Base-by-base conservation (phyloP, 2,329 filamentous ascomycete species). In the Aureobasidium sp. region DNA sequence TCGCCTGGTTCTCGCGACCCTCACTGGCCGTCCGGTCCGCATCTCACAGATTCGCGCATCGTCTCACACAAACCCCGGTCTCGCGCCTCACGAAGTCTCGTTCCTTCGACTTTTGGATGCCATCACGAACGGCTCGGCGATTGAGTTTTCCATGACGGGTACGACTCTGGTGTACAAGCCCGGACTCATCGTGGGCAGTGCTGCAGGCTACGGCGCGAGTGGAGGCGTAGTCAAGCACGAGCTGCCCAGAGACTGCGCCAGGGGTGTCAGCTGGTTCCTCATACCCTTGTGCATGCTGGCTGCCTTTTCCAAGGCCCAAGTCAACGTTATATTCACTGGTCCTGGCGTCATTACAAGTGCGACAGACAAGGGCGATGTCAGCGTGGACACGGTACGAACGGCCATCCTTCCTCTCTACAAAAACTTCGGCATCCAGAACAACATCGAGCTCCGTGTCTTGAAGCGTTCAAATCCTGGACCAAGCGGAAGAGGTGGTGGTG, bases 131-230 rank as follows among this genome's bases (percentile, higher is more conserved):
- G 94, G 94, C 75, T 89, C 89, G 61, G 86, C 88, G 60, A 90
- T 97, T 77, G 92, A 96, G 70, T 96, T 99, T 67, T 96, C 91
- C 11, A 94, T 95, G 77, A 96, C 91, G 1, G 94, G 94, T 71
- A 97, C 94, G 0, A 92, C 90, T 1, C 83, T 99, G 60, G 87
- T 92, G 38, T 99, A 95, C 76, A 88, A 89, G 65, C 94, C 94
- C 0, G 94, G 94, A 37, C 79, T 99, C 42, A 95, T 99, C 69
- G 94, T 90, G 0, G 94, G 94, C 63, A 88, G 86, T 49, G 84
- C 88, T 25, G 80, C 88, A 21, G 90, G 90, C 19, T 81, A 86
- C 53, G 90, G 90, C 67, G 86, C 89, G 38, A 79, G 82, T 49
- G 73, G 85, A 68, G 89, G 93, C 67, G 83, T 95, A 40, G 84